Base-by-base conservation (phyloP, 2,329 filamentous ascomycete genomes). In the Colletotrichum tofieldiae region DNA sequence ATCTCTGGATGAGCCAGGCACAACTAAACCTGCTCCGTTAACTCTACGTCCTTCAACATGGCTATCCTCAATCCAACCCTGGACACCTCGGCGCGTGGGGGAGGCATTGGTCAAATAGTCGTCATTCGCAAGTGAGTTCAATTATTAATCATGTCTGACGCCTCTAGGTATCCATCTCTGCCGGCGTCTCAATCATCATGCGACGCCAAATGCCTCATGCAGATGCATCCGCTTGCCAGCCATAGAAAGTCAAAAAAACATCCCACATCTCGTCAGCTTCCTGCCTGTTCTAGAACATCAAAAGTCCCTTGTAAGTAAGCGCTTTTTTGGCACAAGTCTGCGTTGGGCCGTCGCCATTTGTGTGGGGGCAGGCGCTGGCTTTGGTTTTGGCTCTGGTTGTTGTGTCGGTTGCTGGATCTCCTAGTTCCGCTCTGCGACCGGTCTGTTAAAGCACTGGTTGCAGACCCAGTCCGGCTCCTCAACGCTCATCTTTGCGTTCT, bases 401-500 rank as follows among this genome's bases (percentile, higher is more conserved):
- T 41, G 14, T 41, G 14, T 35, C 4, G n/a, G n/a, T 41, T 58
- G 55, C 55, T 51, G 60, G 37, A 39, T 26, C 39, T 68, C 37
- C 61, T 70, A 66, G 23, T 60, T 45, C 41, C 23, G 65, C 41
- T 71, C 32, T 37, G 51, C 56, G 20, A 26, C 45, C 14, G 35
- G 62, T 20, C 20, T 47, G 16, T 66, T 41, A 41, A 66, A 37
- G n/a, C 73, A 74, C 26, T 63, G 20, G 14, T 74, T 67, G 58
- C 73, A 74, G 14, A 71, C 43, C 68, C 67, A 75, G 72, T 73
- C 76, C 80, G 83, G 82, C 79, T 82, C 76, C 77, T 84, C 75
- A 78, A 83, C 65, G 47, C 47, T 67, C 62, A 65, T 65, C 43
- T 70, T 73, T 32, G 72, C 74, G 66, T 65, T 74, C 29, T 70